Evolutionary conservation across 176 grass and related monocot genomes (phyloP), one percentile per base, ranked within the genome.

Genomic region (Aegilops sharonensis): DNA sequence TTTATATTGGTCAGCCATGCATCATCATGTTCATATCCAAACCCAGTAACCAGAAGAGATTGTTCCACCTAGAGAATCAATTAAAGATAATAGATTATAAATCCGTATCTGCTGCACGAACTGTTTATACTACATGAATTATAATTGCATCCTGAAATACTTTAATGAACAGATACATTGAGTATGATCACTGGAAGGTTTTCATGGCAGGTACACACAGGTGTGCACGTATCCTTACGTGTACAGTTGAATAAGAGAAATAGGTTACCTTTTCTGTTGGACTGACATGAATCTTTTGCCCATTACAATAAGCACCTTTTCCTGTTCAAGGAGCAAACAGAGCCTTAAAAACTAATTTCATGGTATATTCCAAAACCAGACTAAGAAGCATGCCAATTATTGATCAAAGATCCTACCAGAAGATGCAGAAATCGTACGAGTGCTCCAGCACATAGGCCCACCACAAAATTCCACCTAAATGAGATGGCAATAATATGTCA

Each of bases 21-120:
- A 85, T 98, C 96, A 89, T 98, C 93, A 86, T 95, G 93, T 68
- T 98, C 96, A 84, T 98, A 98, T 77, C 96, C 93, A 86, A 98
- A 98, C 25, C 96, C 96, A 68, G 96, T 98, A 59, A 98, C 96
- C n/a, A 98, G 87, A 86, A 98, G 96, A 83, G 96, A 98, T 69
- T 91, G 89, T 85, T 95, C 96, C 83, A 98, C 88, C 96, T 98
- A 87, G n/a, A 82, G 30, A 90, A 91, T 75, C 75, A 78, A 77
- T 84, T 54, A 81, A 77, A 77, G n/a, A 88, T 50, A 62, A 52
- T 32, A 78, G 37, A 52, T 62, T 63, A n/a, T 14, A 71, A 37
- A 69, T 12, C 42, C 20, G 42, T 50, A 64, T 86, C 23, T 78
- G 45, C 32, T 66, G 27, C 66, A 78, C 10, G 31, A 73, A 54